These are phyloP conservation scores for Venturia carpophila DNA, from an alignment of 2,329 filamentous ascomycete species.

Conservation along the genomic window DNA sequence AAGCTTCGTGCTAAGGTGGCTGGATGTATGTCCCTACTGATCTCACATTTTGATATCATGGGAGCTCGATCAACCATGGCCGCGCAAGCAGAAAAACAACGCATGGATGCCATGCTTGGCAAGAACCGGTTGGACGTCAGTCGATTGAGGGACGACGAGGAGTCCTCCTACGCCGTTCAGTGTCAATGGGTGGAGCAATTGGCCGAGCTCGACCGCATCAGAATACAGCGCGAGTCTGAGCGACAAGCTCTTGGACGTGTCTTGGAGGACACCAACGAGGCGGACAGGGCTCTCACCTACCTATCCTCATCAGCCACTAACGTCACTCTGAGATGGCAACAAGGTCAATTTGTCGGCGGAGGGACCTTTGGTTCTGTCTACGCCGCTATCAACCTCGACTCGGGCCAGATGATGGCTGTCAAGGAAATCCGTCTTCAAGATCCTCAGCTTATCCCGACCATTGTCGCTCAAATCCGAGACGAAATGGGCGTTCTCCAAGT, in stretches of 20 bases:
- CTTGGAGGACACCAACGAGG: conserved; percentile 88
- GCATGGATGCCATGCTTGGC: conserved; percentile 69
- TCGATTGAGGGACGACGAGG: conserved; percentile 68
- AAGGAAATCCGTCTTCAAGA: conserved; percentile 98
- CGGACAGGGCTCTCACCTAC: conserved; percentile 87
- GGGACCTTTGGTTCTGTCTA: conserved; percentile 98
- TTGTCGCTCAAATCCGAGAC: conserved; percentile 88
- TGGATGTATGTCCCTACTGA: conserved; percentile 93
- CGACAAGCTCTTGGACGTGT: conserved; percentile 83
- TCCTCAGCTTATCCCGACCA: conserved; percentile 88
- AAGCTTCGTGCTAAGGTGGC: conserved; percentile 80
- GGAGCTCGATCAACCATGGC: conserved; percentile 88
- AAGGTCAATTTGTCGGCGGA: conserved; percentile 95
- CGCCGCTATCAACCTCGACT: conserved; percentile 93
- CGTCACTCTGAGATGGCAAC: conserved; percentile 93
- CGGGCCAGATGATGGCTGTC: conserved; percentile 93
- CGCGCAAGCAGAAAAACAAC: conserved; percentile 86
- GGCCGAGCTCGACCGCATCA: conserved; percentile 64
- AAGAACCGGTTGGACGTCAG: conserved; percentile 75
- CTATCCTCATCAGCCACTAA: conserved; percentile 92
- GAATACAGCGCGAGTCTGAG: conserved; percentile 74
- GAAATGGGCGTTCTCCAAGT: conserved; percentile 96
- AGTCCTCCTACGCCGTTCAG: conserved; percentile 66
- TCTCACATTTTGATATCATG: conserved; percentile 99
- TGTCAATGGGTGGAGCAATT: conserved; percentile 69